These are phyloP conservation scores for Sesbania bispinosa DNA, from an alignment of 306 rosid genomes.

Conservation along the genomic window DNA sequence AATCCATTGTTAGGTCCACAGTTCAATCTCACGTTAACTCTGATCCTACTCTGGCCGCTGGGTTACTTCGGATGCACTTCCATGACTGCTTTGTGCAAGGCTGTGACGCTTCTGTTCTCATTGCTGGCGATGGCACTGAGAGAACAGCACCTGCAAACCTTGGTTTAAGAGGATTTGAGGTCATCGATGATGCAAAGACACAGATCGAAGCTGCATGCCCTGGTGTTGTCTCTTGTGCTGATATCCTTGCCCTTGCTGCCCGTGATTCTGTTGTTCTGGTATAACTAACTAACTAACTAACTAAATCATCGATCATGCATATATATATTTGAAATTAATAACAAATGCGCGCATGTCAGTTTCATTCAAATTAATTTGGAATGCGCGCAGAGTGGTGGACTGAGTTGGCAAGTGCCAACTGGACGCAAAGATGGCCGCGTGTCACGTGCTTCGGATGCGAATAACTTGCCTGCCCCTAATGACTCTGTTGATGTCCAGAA, in stretches of 20 bases:
- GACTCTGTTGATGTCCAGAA: slow-evolving; percentile 45
- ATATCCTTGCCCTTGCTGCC: slow-evolving; percentile 30
- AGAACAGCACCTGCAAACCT: neutral
- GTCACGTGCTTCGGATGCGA: slow-evolving; percentile 44
- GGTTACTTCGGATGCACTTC: slow-evolving; percentile 24
- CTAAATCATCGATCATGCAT: too few relatives aligned
- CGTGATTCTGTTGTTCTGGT: slow-evolving; percentile 24
- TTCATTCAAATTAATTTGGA: too few relatives aligned
- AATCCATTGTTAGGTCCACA: slow-evolving; percentile 27
- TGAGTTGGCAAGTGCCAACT: slow-evolving; percentile 49
- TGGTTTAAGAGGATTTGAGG: neutral
- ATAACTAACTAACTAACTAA: neutral
- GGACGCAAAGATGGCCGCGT: slow-evolving; percentile 60
- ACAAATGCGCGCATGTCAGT: too few relatives aligned
- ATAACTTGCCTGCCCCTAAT: slow-evolving; percentile 30
- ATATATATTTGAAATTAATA: too few relatives aligned
- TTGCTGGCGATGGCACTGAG: neutral
- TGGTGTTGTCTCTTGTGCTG: slow-evolving; percentile 28
- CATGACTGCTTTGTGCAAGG: slow-evolving; percentile 32
- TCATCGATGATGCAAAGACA: slow-evolving; percentile 24
- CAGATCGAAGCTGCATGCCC: slow-evolving; percentile 24
- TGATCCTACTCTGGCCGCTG: neutral
- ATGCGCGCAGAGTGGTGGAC: slow-evolving; percentile 38
- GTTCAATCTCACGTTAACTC: slow-evolving; percentile 12
- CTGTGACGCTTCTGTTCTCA: slow-evolving; percentile 27